Conservation (phyloP, 306 rosid genomes). For the Delonix regia region DNA sequence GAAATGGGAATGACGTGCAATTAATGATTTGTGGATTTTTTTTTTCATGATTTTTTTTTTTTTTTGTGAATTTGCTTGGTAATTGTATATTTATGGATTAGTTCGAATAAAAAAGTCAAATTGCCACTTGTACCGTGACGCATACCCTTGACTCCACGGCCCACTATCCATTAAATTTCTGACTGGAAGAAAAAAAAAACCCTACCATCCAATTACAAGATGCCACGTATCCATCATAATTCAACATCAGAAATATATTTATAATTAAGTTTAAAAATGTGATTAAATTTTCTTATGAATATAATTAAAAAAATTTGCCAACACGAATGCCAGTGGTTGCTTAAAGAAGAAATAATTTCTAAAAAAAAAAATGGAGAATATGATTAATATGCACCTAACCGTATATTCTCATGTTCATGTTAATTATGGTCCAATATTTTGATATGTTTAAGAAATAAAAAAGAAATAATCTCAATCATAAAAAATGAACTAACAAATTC, state of each 20-base stretch:
- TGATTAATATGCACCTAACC: neutral
- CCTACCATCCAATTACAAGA: neutral
- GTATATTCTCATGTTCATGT: neutral
- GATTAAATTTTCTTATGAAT: neutral
- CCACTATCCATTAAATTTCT: neutral
- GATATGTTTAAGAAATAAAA: neutral
- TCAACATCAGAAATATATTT: neutral
- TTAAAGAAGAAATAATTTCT: neutral
- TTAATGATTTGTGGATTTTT: neutral
- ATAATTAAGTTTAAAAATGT: neutral
- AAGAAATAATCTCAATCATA: neutral
- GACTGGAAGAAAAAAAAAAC: neutral
- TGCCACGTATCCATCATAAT: neutral
- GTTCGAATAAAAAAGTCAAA: neutral
- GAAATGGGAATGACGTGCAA: neutral
- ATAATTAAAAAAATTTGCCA: neutral
- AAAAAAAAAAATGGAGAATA: neutral
- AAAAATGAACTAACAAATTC: neutral
- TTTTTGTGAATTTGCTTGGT: neutral
- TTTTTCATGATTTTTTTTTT: neutral
- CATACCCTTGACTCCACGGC: neutral
- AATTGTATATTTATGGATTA: neutral
- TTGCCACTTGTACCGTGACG: neutral
- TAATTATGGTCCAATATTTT: neutral
- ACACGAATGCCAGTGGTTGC: neutral